Conservation (phyloP, 208 protist species). For the Lotmaria passim region DNA sequence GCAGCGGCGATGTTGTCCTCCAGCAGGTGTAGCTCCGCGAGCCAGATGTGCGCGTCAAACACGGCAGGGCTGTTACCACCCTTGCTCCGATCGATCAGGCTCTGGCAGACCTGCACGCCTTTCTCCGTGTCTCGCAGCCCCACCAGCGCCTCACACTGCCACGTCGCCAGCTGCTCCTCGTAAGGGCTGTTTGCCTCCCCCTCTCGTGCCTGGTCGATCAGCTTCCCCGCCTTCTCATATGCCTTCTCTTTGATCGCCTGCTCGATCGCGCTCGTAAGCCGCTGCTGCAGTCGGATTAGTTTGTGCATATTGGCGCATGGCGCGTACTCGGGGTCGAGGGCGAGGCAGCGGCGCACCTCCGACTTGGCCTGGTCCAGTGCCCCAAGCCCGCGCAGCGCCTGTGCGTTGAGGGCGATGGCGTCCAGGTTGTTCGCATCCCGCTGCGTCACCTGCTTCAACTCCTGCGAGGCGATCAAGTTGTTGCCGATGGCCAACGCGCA, state of each 20-base stretch:
- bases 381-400: constrained; percentile 72
- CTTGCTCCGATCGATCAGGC: constrained; percentile 38
- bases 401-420: constrained; percentile 73
- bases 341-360: constrained; percentile 80
- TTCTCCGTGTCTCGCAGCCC: constrained; percentile 56
- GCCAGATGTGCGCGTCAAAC: constrained; percentile 58
- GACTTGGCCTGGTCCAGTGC: constrained; percentile 68
- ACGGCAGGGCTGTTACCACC: constrained; percentile 48
- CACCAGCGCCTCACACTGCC: constrained; percentile 81
- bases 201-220: constrained; percentile 50
- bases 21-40: constrained; percentile 81
- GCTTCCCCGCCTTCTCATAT: constrained; percentile 48
- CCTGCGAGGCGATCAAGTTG: constrained; percentile 58
- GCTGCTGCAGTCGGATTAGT: constrained; percentile 72
- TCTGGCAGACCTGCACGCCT: constrained; percentile 61
- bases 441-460: constrained; percentile 78
- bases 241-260: constrained; percentile 44
- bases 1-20: constrained; percentile 72
- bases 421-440: constrained; percentile 73
- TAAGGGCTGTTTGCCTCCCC: constrained; percentile 62
- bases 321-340: constrained; percentile 85
- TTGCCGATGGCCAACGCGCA: constrained; percentile 76
- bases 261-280: constrained; percentile 40
- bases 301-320: constrained; percentile 73
- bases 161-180: constrained; percentile 71